Evolutionary conservation across 2,329 filamentous ascomycete species (phyloP).

Genomic region (Sphaerulina populicola): DNA sequence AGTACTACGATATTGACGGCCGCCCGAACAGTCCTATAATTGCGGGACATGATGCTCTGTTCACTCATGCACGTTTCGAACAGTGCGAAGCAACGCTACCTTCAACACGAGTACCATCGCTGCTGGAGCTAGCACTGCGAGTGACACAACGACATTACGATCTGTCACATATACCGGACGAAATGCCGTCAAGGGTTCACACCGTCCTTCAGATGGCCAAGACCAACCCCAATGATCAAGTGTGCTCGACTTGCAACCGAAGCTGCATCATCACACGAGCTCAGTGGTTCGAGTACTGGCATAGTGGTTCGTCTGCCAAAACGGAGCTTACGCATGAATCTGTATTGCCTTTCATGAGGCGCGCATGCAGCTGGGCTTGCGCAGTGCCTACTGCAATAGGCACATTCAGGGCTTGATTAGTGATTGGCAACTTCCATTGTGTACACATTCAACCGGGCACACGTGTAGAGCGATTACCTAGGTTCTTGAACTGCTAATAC

Average conservation of each 20-base stretch:
- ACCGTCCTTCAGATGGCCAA: slow-evolving; percentile 20
- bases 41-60: background rate
- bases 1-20: slow-evolving; percentile 30
- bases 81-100: slow-evolving; percentile 3
- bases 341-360: slow-evolving; percentile 30
- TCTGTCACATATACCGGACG: slow-evolving; percentile 22
- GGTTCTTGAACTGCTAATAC: background rate
- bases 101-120: slow-evolving; percentile 24
- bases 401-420: slow-evolving; percentile 11
- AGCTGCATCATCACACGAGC: slow-evolving; percentile 29
- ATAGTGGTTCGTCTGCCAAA: slow-evolving; percentile 22
- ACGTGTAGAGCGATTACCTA: background rate
- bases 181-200: slow-evolving; percentile 20
- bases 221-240: slow-evolving; percentile 20
- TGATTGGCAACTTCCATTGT: background rate
- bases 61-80: slow-evolving; percentile 3
- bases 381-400: slow-evolving; percentile 22
- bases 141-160: slow-evolving; percentile 21
- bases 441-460: background rate
- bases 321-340: slow-evolving; percentile 23
- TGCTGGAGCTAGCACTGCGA: slow-evolving; percentile 33
- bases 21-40: background rate
- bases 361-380: slow-evolving; percentile 30
- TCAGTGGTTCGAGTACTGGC: slow-evolving; percentile 35
- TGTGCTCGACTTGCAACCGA: slow-evolving; percentile 30